phyloP scores from a whole-genome alignment of 805 yeast genomes.

The Nakazawaea pomicola region DNA sequence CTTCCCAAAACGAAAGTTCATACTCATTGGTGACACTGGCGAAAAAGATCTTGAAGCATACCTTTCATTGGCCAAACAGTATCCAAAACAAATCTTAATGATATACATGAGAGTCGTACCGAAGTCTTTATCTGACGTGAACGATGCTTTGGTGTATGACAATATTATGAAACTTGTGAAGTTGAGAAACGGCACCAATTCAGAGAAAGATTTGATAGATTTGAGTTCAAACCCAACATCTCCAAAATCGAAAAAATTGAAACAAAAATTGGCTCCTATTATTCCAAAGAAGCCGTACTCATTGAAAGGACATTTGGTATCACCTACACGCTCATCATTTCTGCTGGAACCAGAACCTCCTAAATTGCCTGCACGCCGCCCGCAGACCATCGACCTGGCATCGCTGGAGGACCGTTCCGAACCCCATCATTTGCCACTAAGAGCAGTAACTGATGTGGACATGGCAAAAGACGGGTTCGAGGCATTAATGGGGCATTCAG shows the following conservation, averaged over 20 bases:
- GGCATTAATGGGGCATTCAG: too few species aligned
- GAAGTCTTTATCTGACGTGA: conserved; percentile 56
- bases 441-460: neutral
- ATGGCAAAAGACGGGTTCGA: too few species aligned
- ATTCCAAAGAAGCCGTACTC: conserved; percentile 43
- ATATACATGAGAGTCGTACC: conserved; percentile 79
- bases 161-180: conserved; percentile 1
- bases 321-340: conserved; percentile 1
- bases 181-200: conserved; percentile 16
- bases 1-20: conserved; percentile 72
- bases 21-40: conserved; percentile 92
- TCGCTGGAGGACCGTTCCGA: neutral
- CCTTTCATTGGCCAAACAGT: conserved; percentile 54
- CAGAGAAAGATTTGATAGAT: conserved; percentile 28
- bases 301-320: conserved; percentile 29
- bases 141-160: conserved; percentile 26
- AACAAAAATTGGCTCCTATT: conserved; percentile 28
- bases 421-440: conserved; percentile 11
- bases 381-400: neutral
- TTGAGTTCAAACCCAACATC: conserved; percentile 21
- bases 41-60: conserved; percentile 95
- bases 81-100: conserved; percentile 62
- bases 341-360: conserved; percentile 18
- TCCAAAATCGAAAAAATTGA: neutral
- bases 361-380: conserved; percentile 15